Percentiles rank a stretch among this genome's conserved stretches.
phyloP scores from a whole-genome alignment of 805 yeast species.

The Cyberlindnera maclurae region DNA sequence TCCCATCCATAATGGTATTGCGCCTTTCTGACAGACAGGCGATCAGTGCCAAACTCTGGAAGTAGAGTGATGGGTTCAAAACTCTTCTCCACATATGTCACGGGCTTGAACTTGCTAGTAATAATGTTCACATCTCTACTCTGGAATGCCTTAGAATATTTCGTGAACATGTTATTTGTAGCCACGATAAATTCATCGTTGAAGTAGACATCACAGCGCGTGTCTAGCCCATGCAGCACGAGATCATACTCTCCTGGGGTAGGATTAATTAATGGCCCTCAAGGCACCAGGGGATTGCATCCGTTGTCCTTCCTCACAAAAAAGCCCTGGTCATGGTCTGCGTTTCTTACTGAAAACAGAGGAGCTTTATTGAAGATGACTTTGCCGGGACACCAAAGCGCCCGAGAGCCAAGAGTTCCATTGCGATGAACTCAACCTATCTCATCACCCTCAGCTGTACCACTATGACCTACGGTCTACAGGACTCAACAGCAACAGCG shows the following conservation, averaged over 20 bases:
- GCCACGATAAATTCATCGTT: conserved; percentile 30
- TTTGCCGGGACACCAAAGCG: no score
- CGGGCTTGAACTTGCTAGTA: conserved; percentile 32
- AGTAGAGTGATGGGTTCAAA: conserved; percentile 10
- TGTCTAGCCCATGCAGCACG: conserved; percentile 24
- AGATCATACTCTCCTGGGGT: conserved; percentile 1
- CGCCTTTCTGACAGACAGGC: conserved; percentile 42
- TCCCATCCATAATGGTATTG: conserved; percentile 55
- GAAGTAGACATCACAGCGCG: conserved; percentile 22
- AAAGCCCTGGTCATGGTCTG: no score
- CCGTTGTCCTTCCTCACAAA: no score
- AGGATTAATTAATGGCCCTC: no score
- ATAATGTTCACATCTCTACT: conserved; percentile 25
- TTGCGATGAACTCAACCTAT: no score
- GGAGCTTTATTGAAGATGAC: no score
- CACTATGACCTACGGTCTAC: no score
- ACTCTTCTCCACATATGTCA: conserved; percentile 28
- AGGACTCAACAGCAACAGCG: no score
- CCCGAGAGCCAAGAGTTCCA: no score
- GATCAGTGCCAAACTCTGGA: conserved; percentile 31
- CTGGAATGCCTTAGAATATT: conserved; percentile 26
- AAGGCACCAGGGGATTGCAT: no score
- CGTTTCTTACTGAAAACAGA: no score
- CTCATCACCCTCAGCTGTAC: no score
- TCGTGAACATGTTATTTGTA: conserved; percentile 38